Evolutionary conservation across 2,329 filamentous ascomycete genomes (phyloP).

Genomic region (Fusarium agapanthi): DNA sequence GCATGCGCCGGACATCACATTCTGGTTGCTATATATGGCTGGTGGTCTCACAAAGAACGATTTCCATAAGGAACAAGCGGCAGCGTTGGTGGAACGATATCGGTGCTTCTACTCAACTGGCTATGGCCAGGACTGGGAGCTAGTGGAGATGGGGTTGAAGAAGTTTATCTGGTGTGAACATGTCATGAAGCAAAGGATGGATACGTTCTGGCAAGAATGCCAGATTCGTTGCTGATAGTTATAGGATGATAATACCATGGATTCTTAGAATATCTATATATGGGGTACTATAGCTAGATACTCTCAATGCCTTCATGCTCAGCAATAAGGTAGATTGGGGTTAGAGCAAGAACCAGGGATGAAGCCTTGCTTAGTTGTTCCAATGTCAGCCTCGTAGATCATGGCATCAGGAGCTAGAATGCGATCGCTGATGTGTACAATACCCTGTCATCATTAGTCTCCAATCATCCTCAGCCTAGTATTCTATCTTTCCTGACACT

Average conservation of each 20-base stretch:
- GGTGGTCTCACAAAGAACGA: not conserved
- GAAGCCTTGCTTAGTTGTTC: not conserved
- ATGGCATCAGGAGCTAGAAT: not conserved
- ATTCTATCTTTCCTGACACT: rapidly evolving
- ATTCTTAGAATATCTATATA: too few species aligned
- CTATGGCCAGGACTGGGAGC: not conserved
- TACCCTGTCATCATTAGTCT: not conserved
- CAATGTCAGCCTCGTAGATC: not conserved
- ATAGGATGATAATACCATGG: too few species aligned
- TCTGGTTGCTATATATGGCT: not conserved
- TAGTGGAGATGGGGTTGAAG: not conserved
- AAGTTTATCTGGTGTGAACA: not conserved
- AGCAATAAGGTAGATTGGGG: not conserved
- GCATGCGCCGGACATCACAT: not conserved
- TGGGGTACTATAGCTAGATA: rapidly evolving
- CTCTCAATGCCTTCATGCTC: rapidly evolving
- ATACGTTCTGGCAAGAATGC: not conserved
- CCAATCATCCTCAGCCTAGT: rapidly evolving
- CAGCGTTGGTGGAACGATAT: not conserved
- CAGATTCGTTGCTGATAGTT: too few species aligned
- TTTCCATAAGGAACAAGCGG: not conserved
- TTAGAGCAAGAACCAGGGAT: not conserved
- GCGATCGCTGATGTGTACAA: not conserved
- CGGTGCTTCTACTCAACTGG: not conserved
- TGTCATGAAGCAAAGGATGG: not conserved